phyloP scores from a whole-genome alignment of 2,329 filamentous ascomycete species.

The Chrysoporthe austroafricana region DNA sequence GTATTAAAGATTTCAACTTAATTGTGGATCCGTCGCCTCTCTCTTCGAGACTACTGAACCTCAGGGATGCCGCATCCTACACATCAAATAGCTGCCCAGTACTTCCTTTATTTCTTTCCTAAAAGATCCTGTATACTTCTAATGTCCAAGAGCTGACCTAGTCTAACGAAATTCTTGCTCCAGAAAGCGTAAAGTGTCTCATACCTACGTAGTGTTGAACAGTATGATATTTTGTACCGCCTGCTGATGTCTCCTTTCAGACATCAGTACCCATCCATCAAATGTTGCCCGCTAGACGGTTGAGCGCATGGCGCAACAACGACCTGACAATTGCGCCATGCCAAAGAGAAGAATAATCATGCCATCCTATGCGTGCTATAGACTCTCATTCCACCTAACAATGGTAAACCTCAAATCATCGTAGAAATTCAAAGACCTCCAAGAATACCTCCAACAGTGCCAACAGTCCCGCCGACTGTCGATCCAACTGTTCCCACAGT shows the following conservation, averaged over 20 bases:
- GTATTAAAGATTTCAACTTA: no score
- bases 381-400: neutral
- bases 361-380: neutral
- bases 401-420: neutral
- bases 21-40: no score
- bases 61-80: no score
- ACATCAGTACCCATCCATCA: neutral
- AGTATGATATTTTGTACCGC: neutral
- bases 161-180: neutral
- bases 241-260: neutral
- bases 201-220: neutral
- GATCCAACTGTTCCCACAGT: neutral
- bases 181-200: neutral
- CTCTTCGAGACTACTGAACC: no score
- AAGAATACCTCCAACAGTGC: constrained; percentile 1
- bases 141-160: neutral
- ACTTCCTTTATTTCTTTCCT: no score
- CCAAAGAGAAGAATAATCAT: neutral
- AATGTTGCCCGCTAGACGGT: constrained; percentile 1
- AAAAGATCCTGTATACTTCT: no score
- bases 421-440: neutral
- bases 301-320: constrained; percentile 12
- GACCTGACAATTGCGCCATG: constrained; percentile 7
- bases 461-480: neutral
- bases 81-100: no score